Percentiles rank a stretch among this genome's conserved stretches.
These are phyloP conservation scores for Neonectria hederae DNA, from an alignment of 2,329 filamentous ascomycete species.

Conservation along the genomic window DNA sequence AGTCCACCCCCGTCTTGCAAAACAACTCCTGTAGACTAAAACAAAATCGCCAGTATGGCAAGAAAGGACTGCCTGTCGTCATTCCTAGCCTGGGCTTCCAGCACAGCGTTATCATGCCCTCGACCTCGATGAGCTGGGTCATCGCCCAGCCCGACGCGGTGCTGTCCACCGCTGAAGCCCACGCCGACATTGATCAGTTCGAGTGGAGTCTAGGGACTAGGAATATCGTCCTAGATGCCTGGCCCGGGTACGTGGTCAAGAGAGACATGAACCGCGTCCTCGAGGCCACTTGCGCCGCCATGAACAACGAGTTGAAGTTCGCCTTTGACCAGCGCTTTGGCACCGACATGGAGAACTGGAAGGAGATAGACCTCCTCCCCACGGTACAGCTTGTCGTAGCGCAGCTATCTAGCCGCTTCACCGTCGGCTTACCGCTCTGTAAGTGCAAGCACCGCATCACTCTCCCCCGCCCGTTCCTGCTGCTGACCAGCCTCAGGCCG, in stretches of 20 bases:
- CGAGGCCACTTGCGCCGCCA: slow-evolving; percentile 45
- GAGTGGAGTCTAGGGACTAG: slow-evolving; percentile 50
- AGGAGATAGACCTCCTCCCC: slow-evolving; percentile 44
- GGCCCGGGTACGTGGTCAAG: slow-evolving; percentile 50
- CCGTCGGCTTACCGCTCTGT: slow-evolving; percentile 47
- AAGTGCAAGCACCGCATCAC: background rate
- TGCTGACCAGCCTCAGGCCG: slow-evolving; percentile 36
- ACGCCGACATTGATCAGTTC: slow-evolving; percentile 51
- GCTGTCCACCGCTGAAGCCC: slow-evolving; percentile 47
- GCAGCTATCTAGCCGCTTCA: slow-evolving; percentile 46
- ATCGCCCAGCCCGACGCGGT: slow-evolving; percentile 51
- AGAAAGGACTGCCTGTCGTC: slow-evolving; percentile 53
- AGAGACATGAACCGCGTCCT: slow-evolving; percentile 47
- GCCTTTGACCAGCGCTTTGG: slow-evolving; percentile 50
- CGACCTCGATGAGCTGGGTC: slow-evolving; percentile 51
- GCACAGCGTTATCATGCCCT: slow-evolving; percentile 55
- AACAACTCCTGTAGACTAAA: background rate
- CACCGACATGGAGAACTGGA: slow-evolving; percentile 46
- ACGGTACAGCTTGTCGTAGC: slow-evolving; percentile 43
- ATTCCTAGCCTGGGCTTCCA: slow-evolving; percentile 52
- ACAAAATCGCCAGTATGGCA: slow-evolving; percentile 48
- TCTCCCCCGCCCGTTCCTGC: background rate
- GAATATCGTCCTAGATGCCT: slow-evolving; percentile 46
- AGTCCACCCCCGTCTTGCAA: background rate
- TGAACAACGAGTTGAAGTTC: slow-evolving; percentile 48